phyloP scores from a whole-genome alignment of 1,284 basidiomycete species.

The Ustilago curta region DNA sequence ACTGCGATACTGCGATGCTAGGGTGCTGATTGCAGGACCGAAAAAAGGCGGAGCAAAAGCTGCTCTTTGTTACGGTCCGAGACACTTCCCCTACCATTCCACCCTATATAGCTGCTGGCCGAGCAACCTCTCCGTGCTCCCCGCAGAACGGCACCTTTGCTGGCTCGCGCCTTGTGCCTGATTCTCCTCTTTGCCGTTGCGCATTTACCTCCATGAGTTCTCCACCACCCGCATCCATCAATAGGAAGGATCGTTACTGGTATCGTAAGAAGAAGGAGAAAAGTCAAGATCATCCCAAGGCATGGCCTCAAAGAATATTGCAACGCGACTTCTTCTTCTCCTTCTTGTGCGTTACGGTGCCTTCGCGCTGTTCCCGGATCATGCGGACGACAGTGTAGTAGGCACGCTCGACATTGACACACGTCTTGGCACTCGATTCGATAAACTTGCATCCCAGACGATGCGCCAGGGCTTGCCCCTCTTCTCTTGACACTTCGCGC shows the following conservation, averaged over 20 bases:
- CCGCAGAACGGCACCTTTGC: no score
- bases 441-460: slow-evolving; percentile 69
- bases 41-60: no score
- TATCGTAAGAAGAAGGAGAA: slow-evolving; percentile 1
- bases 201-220: no score
- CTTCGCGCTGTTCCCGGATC: slow-evolving; percentile 66
- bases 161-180: no score
- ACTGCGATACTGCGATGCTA: no score
- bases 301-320: slow-evolving; percentile 58
- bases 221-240: background rate
- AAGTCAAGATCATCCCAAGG: background rate
- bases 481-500: slow-evolving; percentile 76
- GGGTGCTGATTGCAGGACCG: no score
- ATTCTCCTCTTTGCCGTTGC: no score
- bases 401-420: slow-evolving; percentile 69
- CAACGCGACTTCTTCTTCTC: slow-evolving; percentile 67
- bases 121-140: no score
- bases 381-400: slow-evolving; percentile 68
- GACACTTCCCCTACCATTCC: no score
- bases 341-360: slow-evolving; percentile 48
- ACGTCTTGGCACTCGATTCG: slow-evolving; percentile 70
- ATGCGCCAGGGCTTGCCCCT: slow-evolving; percentile 68
- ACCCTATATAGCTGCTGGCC: no score
- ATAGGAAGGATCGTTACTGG: slow-evolving; percentile 2
- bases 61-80: no score